Evolutionary conservation across 768 basidiomycete species (phyloP), one percentile per base, ranked within the genome.

Genomic region (Lentinula aciculospora): DNA sequence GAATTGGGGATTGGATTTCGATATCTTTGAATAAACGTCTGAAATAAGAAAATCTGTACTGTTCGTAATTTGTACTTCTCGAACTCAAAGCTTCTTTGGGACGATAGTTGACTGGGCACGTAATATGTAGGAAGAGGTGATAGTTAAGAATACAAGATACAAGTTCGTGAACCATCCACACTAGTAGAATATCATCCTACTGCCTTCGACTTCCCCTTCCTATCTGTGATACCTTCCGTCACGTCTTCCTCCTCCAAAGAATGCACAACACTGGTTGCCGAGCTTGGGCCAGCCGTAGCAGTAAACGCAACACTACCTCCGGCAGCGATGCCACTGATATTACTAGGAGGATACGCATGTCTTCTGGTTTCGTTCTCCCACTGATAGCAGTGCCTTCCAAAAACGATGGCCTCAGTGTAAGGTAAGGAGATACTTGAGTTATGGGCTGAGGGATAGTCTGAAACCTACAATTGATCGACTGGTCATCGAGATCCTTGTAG

Each of bases 1-100:
- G 63, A 64, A 63, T 0, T 88, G 85, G 86, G 81, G 80, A 1
- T 70, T 87, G 3, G 73, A 73, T 40, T 81, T 76, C 53, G 86
- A 89, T 62, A 79, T 90, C 46, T 89, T 84, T 59, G 80, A 82
- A 49, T 82, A 71, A 50, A 31, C 28, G 21, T 23, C 8, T n/a
- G 21, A 23, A 21, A 6, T n/a, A 8, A 7, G 17, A 42, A 15
- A 39, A 19, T 6, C n/a, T n/a, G n/a, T n/a, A n/a, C n/a, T n/a
- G n/a, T n/a, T n/a, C n/a, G n/a, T n/a, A n/a, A n/a, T n/a, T n/a
- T n/a, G n/a, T n/a, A n/a, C n/a, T n/a, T n/a, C n/a, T n/a, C n/a
- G n/a, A n/a, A n/a, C n/a, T n/a, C n/a, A n/a, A n/a, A n/a, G n/a
- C n/a, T n/a, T n/a, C n/a, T n/a, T n/a, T n/a, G n/a, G n/a, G n/a